Conservation (phyloP, 2,329 filamentous ascomycete species). For the Aureobasidium leucospermi region DNA sequence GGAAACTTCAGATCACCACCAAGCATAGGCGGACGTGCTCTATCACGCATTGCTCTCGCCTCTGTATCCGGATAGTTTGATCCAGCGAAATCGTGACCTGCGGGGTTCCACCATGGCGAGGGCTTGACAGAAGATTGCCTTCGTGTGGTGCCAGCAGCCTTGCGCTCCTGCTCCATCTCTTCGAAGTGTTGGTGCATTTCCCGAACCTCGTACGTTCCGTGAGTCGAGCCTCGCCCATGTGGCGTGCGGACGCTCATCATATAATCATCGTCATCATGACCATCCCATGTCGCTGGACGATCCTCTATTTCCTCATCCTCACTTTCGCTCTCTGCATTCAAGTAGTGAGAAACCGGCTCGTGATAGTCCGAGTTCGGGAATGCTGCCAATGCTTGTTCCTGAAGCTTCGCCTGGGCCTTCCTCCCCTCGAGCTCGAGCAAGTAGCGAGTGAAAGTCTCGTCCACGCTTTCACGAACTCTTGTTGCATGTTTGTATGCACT, state of each 20-base stretch:
- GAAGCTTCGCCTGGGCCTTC: conserved; percentile 71
- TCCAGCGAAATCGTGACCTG: conserved; percentile 19
- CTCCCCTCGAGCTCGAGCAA: conserved; percentile 72
- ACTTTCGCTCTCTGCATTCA: conserved; percentile 47
- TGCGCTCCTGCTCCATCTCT: conserved; percentile 48
- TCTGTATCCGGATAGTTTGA: conserved; percentile 32
- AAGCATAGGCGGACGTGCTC: conserved; percentile 74
- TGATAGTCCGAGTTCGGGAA: conserved; percentile 66
- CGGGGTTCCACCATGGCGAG: conserved; percentile 36
- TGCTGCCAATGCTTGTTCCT: conserved; percentile 67
- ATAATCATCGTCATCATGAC: conserved; percentile 32
- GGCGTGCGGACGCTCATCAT: conserved; percentile 20
- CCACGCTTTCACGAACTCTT: conserved; percentile 57
- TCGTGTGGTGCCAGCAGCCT: conserved; percentile 32
- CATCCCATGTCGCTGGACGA: conserved; percentile 31
- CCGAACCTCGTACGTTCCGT: conserved; percentile 66
- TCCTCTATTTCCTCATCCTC: conserved; percentile 29
- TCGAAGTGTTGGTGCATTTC: conserved; percentile 75
- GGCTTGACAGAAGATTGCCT: conserved; percentile 17
- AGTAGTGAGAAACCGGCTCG: conserved; percentile 65
- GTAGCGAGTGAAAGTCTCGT: conserved; percentile 69
- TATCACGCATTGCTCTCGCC: conserved; percentile 50
- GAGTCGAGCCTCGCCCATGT: conserved; percentile 52
- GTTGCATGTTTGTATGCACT: conserved; percentile 45
- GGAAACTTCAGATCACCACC: conserved; percentile 75